A percentile compares a stretch with the other conserved stretches of the same genome.
These are phyloP conservation scores for Diaporthe citriasiana DNA, from an alignment of 2,329 filamentous ascomycete genomes.

Conservation along the genomic window DNA sequence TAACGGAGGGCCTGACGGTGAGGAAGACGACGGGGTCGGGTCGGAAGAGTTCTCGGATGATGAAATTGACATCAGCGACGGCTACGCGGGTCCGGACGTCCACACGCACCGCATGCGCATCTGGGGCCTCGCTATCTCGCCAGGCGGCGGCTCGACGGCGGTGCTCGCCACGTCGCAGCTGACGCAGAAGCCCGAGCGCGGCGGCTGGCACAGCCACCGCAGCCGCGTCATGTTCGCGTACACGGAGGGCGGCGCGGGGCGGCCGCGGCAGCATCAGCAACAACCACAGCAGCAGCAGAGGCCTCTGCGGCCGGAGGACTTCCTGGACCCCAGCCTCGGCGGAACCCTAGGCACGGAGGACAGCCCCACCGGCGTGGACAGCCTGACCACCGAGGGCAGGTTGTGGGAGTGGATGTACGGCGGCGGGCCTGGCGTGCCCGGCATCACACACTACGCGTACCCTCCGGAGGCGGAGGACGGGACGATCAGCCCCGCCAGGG, in stretches of 20 bases:
- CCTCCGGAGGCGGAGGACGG: conserved; percentile 35
- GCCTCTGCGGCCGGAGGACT: neutral
- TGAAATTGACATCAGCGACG: conserved; percentile 50
- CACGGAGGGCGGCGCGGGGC: neutral
- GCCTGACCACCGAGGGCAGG: conserved; percentile 66
- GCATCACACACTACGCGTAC: conserved; percentile 50
- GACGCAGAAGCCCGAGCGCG: conserved; percentile 63
- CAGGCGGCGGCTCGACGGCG: conserved; percentile 65
- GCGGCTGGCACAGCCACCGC: conserved; percentile 53
- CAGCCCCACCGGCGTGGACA: conserved; percentile 38
- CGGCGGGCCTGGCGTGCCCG: conserved; percentile 61
- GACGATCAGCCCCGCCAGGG: neutral
- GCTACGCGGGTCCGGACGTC: conserved; percentile 55
- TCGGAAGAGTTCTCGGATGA: conserved; percentile 52
- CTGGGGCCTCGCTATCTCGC: conserved; percentile 67
- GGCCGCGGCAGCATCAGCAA: conserved; percentile 38
- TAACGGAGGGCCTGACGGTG: conserved; percentile 45
- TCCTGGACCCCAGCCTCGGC: conserved; percentile 22
- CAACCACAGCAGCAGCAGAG: conserved; percentile 6
- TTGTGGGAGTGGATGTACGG: conserved; percentile 74
- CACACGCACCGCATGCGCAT: conserved; percentile 65
- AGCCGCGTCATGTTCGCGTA: conserved; percentile 56
- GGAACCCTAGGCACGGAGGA: conserved; percentile 37
- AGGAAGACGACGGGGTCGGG: conserved; percentile 48
- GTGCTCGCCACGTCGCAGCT: conserved; percentile 65